phyloP scores from a whole-genome alignment of 2,329 filamentous ascomycete species.

The Pezizomycotina sp. region DNA sequence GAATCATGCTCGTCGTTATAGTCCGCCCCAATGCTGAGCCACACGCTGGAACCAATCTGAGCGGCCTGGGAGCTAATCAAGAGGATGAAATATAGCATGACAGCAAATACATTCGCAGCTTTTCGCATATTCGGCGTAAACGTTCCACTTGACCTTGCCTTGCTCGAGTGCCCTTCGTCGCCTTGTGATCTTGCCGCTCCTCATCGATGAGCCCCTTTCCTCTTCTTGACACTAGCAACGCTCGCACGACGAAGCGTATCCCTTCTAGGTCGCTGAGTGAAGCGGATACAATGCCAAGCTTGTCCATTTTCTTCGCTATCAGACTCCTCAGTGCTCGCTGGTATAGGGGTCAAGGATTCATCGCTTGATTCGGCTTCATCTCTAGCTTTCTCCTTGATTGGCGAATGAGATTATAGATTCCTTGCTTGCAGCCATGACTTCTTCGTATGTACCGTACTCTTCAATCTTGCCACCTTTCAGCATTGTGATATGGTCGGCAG shows the following conservation, averaged over 20 bases:
- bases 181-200: slow-evolving; percentile 51
- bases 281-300: slow-evolving; percentile 38
- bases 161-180: slow-evolving; percentile 85
- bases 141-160: slow-evolving; percentile 94
- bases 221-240: slow-evolving; percentile 73
- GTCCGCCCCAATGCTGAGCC: slow-evolving; percentile 90
- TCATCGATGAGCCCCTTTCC: slow-evolving; percentile 67
- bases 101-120: slow-evolving; percentile 76
- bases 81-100: slow-evolving; percentile 59
- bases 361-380: slow-evolving; percentile 50
- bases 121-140: slow-evolving; percentile 91
- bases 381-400: slow-evolving; percentile 35
- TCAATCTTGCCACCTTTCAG: slow-evolving; percentile 67
- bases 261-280: slow-evolving; percentile 43
- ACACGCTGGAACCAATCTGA: slow-evolving; percentile 68
- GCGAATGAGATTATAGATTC: slow-evolving; percentile 66
- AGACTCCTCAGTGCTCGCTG: slow-evolving; percentile 24
- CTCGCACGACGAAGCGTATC: slow-evolving; percentile 77
- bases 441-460: slow-evolving; percentile 78
- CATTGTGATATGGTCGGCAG: slow-evolving; percentile 76
- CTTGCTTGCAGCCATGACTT: slow-evolving; percentile 86
- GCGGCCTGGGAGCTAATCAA: slow-evolving; percentile 66
- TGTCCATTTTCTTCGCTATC: slow-evolving; percentile 35
- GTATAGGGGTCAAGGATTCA: slow-evolving; percentile 46
- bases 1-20: slow-evolving; percentile 48